These are phyloP conservation scores for Solanum hybrid DNA, from an alignment of 305 asterid genomes.

Conservation along the genomic window DNA sequence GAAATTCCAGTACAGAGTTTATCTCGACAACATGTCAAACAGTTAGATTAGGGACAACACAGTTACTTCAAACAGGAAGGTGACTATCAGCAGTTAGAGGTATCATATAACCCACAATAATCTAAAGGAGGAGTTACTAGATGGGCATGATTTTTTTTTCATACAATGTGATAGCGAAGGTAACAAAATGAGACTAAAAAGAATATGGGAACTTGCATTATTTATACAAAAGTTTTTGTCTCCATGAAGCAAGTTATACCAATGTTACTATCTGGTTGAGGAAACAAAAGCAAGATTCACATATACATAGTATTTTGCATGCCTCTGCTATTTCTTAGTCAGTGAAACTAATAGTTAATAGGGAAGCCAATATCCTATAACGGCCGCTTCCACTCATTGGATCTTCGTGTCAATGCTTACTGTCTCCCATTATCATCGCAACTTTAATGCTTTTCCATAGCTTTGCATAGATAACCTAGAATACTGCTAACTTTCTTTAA, in stretches of 20 bases:
- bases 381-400: neutral
- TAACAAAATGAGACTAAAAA: neutral
- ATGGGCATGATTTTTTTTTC: neutral
- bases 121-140: neutral
- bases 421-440: neutral
- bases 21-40: neutral
- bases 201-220: neutral
- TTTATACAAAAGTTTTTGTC: neutral
- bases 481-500: neutral
- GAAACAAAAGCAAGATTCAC: neutral
- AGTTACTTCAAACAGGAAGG: neutral
- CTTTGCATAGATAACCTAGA: neutral
- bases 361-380: neutral
- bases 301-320: neutral
- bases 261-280: neutral
- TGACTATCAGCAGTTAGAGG: neutral
- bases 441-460: neutral
- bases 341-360: neutral
- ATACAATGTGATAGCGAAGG: neutral
- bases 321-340: neutral
- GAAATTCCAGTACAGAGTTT: neutral
- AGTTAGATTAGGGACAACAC: neutral
- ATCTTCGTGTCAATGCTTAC: neutral
- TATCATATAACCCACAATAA: neutral
- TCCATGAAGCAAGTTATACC: neutral